These are phyloP conservation scores for Camellia granthamiana DNA, from an alignment of 148 eudicot species.

Conservation along the genomic window DNA sequence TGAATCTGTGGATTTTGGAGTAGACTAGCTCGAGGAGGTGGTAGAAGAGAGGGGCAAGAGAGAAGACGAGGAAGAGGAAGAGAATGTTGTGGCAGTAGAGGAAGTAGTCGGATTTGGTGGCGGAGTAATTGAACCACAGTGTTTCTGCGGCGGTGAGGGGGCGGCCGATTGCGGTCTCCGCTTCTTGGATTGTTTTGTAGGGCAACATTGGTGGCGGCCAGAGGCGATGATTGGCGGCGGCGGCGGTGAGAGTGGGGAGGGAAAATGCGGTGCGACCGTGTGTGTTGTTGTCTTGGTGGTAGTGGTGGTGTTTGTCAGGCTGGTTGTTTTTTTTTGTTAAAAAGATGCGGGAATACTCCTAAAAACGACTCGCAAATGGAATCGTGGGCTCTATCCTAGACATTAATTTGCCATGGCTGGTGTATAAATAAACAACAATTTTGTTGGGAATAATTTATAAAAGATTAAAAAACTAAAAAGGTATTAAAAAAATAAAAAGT, in stretches of 20 bases:
- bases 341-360: neutral
- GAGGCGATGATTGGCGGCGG: neutral
- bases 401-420: too few species aligned
- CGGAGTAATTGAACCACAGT: conserved; percentile 75
- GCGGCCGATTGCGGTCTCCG: conserved; percentile 57
- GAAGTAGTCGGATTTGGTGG: conserved; percentile 70
- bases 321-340: neutral
- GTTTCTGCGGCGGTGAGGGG: conserved; percentile 56
- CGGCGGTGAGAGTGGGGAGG: neutral
- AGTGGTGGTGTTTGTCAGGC: neutral
- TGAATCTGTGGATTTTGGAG: conserved; percentile 37
- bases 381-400: too few species aligned
- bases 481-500: too few species aligned
- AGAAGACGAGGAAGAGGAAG: conserved; percentile 67
- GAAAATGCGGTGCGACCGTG: too few species aligned
- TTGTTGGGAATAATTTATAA: too few species aligned
- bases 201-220: conserved; percentile 57
- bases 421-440: too few species aligned
- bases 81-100: conserved; percentile 81
- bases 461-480: too few species aligned
- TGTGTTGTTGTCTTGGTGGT: too few species aligned
- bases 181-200: conserved; percentile 48
- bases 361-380: neutral
- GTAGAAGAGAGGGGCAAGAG: conserved; percentile 58
- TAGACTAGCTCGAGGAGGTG: conserved; percentile 37